phyloP scores from a whole-genome alignment of 2,329 filamentous ascomycete genomes.

The Diaporthe citriasiana region DNA sequence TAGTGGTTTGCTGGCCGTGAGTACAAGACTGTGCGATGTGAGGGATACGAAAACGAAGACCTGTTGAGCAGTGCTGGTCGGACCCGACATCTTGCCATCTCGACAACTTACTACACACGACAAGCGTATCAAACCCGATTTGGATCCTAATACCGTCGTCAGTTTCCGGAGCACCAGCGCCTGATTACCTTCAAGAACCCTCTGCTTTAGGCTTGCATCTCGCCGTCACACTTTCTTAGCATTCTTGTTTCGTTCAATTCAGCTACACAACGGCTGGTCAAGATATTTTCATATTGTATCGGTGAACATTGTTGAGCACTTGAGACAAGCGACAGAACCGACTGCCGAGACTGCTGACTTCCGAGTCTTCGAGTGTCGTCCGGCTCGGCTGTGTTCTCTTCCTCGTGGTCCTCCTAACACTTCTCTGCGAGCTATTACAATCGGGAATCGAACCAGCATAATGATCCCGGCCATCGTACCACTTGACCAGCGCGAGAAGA shows the following conservation, averaged over 20 bases:
- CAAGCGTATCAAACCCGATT: background rate
- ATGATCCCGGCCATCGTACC: background rate
- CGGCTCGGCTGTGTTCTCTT: slow-evolving; percentile 32
- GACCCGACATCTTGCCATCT: background rate
- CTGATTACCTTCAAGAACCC: background rate
- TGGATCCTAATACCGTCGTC: background rate
- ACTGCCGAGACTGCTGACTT: no score
- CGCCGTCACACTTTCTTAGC: no score
- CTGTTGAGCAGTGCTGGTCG: background rate
- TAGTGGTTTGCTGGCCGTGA: no score
- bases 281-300: background rate
- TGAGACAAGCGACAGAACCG: background rate
- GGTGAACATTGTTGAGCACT: background rate
- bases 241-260: no score
- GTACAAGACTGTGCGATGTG: no score
- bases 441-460: background rate
- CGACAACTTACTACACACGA: background rate
- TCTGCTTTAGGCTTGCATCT: background rate
- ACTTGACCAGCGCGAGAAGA: background rate
- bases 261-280: no score
- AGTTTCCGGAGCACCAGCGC: background rate
- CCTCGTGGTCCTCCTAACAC: background rate
- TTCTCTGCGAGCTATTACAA: background rate
- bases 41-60: background rate
- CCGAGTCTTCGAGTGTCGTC: background rate